These are phyloP conservation scores for Fusarium scirpi DNA, from an alignment of 2,329 filamentous ascomycete species.

Conservation along the genomic window DNA sequence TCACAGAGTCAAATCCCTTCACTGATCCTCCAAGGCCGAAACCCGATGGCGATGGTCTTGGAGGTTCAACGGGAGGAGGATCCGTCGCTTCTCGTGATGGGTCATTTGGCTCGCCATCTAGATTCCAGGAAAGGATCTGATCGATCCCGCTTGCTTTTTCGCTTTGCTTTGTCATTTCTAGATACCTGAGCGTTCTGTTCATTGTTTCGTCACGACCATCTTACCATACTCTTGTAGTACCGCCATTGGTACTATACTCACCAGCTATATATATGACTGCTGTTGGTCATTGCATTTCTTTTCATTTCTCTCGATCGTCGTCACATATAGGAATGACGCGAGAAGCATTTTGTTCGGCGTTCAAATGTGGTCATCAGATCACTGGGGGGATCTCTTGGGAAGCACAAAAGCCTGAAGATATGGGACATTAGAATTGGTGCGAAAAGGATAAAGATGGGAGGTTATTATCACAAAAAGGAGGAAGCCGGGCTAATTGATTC, in stretches of 20 bases:
- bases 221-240: conserved; percentile 23
- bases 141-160: background rate
- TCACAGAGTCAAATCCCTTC: conserved; percentile 67
- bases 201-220: conserved; percentile 40
- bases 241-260: conserved; percentile 7
- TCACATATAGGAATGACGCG: conserved; percentile 23
- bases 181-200: conserved; percentile 46
- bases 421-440: conserved; percentile 28
- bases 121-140: conserved; percentile 49
- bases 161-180: conserved; percentile 26
- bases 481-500: conserved; percentile 31
- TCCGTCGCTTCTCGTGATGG: conserved; percentile 41
- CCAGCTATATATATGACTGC: conserved; percentile 19
- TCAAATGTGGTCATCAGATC: conserved; percentile 42
- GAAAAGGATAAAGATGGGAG: conserved; percentile 21
- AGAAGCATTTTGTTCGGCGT: conserved; percentile 47
- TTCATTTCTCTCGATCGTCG: conserved; percentile 24
- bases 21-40: conserved; percentile 50
- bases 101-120: conserved; percentile 45
- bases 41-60: conserved; percentile 43
- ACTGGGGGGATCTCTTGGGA: conserved; percentile 42
- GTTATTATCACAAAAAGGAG: conserved; percentile 20
- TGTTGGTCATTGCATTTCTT: conserved; percentile 24
- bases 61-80: conserved; percentile 39
- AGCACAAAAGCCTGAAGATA: conserved; percentile 32